phyloP scores from a whole-genome alignment of 2,329 filamentous ascomycete species.

The Onygenales sp. region DNA sequence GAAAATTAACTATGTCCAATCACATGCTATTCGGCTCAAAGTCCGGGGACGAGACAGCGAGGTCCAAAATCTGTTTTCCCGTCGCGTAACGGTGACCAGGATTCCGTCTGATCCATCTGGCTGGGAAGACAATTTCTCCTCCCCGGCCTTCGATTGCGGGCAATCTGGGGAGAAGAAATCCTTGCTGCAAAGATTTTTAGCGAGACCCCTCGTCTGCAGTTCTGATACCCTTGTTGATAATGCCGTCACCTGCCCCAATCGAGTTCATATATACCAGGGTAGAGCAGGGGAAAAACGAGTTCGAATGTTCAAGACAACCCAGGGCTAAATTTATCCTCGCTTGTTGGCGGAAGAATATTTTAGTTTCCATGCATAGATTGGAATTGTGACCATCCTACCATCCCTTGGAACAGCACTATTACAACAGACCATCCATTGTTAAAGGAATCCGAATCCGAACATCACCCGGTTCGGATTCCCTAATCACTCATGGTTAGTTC shows the following conservation, averaged over 20 bases:
- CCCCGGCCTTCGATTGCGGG: background rate
- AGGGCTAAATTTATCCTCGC: too few relatives aligned
- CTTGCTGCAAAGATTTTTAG: background rate
- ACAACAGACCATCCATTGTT: too few relatives aligned
- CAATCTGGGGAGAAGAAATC: background rate
- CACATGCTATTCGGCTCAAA: background rate
- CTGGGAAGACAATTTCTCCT: background rate
- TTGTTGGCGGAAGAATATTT: too few relatives aligned
- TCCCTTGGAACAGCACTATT: too few relatives aligned
- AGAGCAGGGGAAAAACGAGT: background rate
- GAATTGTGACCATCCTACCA: too few relatives aligned
- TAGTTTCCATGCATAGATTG: too few relatives aligned
- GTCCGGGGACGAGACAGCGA: background rate
- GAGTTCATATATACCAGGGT: background rate
- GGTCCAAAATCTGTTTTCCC: background rate
- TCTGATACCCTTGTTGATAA: background rate
- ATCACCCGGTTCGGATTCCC: too few relatives aligned
- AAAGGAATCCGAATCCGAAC: too few relatives aligned
- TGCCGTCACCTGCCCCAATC: too few relatives aligned
- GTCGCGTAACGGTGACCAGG: background rate
- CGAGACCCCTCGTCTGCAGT: background rate
- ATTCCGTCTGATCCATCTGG: conserved; percentile 2
- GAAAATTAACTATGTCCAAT: background rate
- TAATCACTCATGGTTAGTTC: too few relatives aligned
- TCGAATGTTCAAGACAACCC: too few relatives aligned